Evolutionary conservation across 2,329 filamentous ascomycete genomes (phyloP).

Genomic region (Microcyclospora tardicrescens): DNA sequence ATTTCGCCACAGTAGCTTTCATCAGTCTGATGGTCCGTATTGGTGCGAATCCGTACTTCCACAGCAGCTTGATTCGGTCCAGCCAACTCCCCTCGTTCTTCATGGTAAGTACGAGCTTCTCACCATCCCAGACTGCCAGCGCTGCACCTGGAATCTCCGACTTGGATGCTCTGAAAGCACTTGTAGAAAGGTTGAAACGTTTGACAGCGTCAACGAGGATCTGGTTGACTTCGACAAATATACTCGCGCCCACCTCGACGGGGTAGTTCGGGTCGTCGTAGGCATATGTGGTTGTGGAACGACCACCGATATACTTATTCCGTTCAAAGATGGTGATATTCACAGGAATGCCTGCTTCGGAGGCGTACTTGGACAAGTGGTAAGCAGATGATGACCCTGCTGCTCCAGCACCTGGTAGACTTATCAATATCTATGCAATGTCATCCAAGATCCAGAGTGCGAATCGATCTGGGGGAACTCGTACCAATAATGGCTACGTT

Average conservation of each 20-base stretch:
- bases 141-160: slow-evolving; percentile 36
- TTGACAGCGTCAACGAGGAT: slow-evolving; percentile 65
- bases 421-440: too few relatives aligned
- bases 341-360: slow-evolving; percentile 44
- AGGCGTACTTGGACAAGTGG: slow-evolving; percentile 60
- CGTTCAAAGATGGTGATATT: slow-evolving; percentile 86
- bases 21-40: slow-evolving; percentile 61
- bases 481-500: slow-evolving; percentile 10
- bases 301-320: slow-evolving; percentile 64
- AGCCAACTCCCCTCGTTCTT: slow-evolving; percentile 57
- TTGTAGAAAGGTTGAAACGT: slow-evolving; percentile 54
- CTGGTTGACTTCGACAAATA: slow-evolving; percentile 75
- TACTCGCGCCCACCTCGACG: slow-evolving; percentile 79
- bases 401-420: slow-evolving; percentile 62
- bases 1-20: slow-evolving; percentile 55
- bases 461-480: neutral
- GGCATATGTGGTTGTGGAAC: slow-evolving; percentile 70
- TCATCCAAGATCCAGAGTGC: neutral
- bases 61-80: slow-evolving; percentile 65
- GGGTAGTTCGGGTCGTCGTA: slow-evolving; percentile 54
- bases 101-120: slow-evolving; percentile 56
- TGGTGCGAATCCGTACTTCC: slow-evolving; percentile 73
- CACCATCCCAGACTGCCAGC: slow-evolving; percentile 79
- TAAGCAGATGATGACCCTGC: slow-evolving; percentile 81
- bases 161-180: slow-evolving; percentile 24